A percentile compares a stretch with the other conserved stretches of the same genome.
These are phyloP conservation scores for Nitzschia sp. DNA, from an alignment of 108 stramenopile species.

Conservation along the genomic window DNA sequence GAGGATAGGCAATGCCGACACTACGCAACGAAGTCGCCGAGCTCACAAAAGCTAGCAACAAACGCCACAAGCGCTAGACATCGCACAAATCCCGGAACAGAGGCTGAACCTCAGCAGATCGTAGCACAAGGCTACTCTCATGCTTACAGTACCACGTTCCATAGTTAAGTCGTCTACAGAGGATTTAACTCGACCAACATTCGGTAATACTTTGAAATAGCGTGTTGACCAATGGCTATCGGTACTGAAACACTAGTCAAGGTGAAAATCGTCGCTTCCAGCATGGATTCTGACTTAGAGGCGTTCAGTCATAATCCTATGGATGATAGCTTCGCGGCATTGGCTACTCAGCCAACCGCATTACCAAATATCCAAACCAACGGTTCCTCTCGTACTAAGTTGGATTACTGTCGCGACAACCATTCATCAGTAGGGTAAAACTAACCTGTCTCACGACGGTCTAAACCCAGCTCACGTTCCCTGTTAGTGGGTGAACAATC, in stretches of 20 bases:
- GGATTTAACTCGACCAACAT: slow-evolving; percentile 86
- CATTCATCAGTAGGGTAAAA: slow-evolving; percentile 91
- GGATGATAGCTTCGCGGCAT: slow-evolving; percentile 93
- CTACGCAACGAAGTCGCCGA: too few species aligned
- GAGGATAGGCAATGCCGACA: too few species aligned
- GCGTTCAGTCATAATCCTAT: slow-evolving; percentile 94
- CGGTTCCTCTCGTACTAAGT: slow-evolving; percentile 99
- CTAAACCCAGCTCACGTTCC: slow-evolving; percentile 97
- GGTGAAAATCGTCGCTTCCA: slow-evolving; percentile 87
- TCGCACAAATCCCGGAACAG: slow-evolving; percentile 87
- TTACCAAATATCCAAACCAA: slow-evolving; percentile 97
- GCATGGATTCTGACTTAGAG: slow-evolving; percentile 96
- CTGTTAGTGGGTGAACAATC: slow-evolving; percentile 97
- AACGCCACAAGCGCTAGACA: too few species aligned
- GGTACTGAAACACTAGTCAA: slow-evolving; percentile 73
- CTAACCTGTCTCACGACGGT: slow-evolving; percentile 98
- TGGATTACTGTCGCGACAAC: slow-evolving; percentile 95
- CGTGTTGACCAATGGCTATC: slow-evolving; percentile 71
- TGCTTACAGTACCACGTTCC: slow-evolving; percentile 28
- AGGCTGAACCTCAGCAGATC: slow-evolving; percentile 97
- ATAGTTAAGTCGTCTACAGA: slow-evolving; percentile 10
- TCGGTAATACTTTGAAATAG: slow-evolving; percentile 70
- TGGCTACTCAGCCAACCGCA: slow-evolving; percentile 89
- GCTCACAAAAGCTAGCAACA: too few species aligned
- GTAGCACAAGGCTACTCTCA: slow-evolving; percentile 73